Evolutionary conservation across 257 asterid genomes (phyloP).

Genomic region (Plectranthus barbatus): DNA sequence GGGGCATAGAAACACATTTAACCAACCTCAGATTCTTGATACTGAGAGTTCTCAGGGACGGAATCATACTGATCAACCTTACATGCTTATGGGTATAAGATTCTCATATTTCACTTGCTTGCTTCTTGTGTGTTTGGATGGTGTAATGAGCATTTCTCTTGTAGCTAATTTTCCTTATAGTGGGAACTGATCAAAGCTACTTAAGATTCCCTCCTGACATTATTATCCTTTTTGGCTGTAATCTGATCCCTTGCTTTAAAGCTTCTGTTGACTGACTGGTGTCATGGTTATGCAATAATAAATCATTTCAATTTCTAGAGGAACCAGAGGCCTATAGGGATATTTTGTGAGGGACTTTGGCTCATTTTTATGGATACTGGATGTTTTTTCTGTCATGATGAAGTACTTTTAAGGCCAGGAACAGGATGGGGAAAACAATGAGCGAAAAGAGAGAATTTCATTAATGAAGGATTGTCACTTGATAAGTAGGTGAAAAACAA

Average conservation of each 20-base stretch:
- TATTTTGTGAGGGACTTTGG: neutral
- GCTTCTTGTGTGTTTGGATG: neutral
- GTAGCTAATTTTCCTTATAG: neutral
- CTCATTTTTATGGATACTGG: neutral
- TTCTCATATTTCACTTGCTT: neutral
- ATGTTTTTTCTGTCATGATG: neutral
- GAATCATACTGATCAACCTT: conserved; percentile 51
- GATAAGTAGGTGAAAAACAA: neutral
- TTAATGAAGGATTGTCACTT: neutral
- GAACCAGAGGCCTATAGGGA: neutral
- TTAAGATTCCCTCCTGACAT: neutral
- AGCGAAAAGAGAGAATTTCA: neutral
- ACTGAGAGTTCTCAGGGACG: conserved; percentile 53
- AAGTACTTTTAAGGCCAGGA: neutral
- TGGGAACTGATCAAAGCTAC: neutral
- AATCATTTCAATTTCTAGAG: neutral
- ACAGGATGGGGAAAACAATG: neutral
- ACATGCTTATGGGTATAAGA: conserved; percentile 45
- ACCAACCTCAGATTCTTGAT: conserved; percentile 48
- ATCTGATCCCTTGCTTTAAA: neutral
- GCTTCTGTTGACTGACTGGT: neutral
- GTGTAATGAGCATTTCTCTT: neutral
- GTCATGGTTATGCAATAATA: neutral
- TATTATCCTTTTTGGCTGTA: neutral
- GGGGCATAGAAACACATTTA: conserved; percentile 64